Conservation (phyloP, 345 rosid genomes). For the Moricandia moricandioides region DNA sequence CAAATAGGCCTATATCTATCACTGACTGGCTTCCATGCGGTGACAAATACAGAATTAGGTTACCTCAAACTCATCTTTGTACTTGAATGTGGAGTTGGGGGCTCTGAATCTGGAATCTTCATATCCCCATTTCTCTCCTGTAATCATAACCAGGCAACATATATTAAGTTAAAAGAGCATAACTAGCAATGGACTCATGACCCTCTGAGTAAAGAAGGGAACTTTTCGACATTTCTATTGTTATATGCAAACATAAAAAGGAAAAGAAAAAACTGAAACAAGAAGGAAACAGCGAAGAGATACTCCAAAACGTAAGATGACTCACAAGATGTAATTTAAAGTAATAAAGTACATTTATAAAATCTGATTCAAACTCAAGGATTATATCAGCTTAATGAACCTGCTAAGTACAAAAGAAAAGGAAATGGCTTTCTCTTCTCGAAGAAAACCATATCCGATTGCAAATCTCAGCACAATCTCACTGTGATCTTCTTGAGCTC, state of each 20-base stretch:
- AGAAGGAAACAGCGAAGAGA: neutral
- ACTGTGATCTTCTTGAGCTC: neutral
- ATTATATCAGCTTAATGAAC: neutral
- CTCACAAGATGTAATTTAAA: neutral
- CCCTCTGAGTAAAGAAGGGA: conserved; percentile 1
- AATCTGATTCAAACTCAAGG: neutral
- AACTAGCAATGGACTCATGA: neutral
- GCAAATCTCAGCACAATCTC: neutral
- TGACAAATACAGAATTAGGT: conserved; percentile 1
- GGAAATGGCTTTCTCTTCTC: neutral
- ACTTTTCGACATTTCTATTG: neutral
- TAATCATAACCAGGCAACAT: conserved; percentile 24
- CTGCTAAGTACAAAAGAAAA: neutral
- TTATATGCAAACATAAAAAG: neutral
- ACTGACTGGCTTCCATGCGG: neutral
- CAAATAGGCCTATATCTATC: neutral
- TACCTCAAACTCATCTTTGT: conserved; percentile 80
- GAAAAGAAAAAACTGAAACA: neutral
- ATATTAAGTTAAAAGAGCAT: conserved; percentile 5
- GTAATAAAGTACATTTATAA: neutral
- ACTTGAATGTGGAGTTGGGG: conserved; percentile 85
- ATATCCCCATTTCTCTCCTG: conserved; percentile 89
- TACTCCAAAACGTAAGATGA: neutral
- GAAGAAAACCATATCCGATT: neutral
- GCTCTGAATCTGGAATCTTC: conserved; percentile 87